Conservation (phyloP, 257 asterid species). For the Lycium ferocissimum region DNA sequence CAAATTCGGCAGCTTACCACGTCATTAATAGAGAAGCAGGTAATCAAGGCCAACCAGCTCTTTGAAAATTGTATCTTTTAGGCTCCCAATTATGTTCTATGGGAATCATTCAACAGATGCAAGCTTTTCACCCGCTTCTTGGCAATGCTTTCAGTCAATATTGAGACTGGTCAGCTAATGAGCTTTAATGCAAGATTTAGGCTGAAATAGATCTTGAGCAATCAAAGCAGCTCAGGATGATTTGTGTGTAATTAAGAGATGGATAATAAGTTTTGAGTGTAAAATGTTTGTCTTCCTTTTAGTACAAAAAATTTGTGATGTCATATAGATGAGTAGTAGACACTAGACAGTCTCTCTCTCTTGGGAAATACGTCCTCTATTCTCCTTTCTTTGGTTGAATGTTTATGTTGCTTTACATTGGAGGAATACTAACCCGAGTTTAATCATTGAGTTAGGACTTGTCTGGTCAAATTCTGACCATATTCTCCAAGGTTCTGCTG, state of each 20-base stretch:
- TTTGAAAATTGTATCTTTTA: neutral
- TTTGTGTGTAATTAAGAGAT: neutral
- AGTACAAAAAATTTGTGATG: neutral
- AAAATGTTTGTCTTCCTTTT: neutral
- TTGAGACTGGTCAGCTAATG: slow-evolving; percentile 7
- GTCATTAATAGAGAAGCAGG: slow-evolving; percentile 84
- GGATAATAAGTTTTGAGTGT: neutral
- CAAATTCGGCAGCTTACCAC: slow-evolving; percentile 82
- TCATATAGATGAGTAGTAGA: neutral
- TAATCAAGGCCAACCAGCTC: slow-evolving; percentile 37
- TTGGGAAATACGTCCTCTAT: slow-evolving; percentile 13
- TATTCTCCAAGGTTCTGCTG: neutral
- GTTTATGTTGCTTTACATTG: slow-evolving; percentile 16
- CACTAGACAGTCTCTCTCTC: neutral
- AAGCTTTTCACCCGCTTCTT: neutral
- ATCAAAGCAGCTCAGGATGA: neutral
- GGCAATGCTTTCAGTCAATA: neutral
- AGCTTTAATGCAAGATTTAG: slow-evolving; percentile 15
- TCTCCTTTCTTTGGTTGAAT: slow-evolving; percentile 13
- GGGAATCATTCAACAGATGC: slow-evolving; percentile 4
- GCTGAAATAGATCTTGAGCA: slow-evolving; percentile 18
- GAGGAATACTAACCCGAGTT: slow-evolving; percentile 13
- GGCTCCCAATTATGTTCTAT: neutral
- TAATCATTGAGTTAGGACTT: slow-evolving; percentile 21
- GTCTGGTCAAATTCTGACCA: slow-evolving; percentile 17